Base-by-base conservation (phyloP, 768 basidiomycete species). In the Saitozyma sp. region DNA sequence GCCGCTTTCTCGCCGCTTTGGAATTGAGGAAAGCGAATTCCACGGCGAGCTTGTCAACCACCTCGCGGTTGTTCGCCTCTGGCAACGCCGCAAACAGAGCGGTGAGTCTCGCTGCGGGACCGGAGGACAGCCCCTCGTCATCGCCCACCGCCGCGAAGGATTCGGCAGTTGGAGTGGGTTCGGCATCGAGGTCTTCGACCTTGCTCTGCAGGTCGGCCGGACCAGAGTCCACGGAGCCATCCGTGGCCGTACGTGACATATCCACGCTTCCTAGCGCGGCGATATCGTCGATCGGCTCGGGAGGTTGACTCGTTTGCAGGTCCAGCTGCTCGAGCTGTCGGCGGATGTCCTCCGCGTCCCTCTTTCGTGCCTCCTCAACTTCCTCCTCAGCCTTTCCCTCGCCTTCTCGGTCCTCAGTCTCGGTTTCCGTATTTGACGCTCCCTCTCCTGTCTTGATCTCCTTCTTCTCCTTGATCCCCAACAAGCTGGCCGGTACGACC, bases 1-100 rank as follows among this genome's bases (percentile, higher is more conserved):
- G 84, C 59, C 96, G 82, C 78, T 95, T 98, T 70, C 96, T 83
- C 11, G 94, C 91, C 19, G 95, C 92, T 78, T 98, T 98, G 49
- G 92, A 94, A 75, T 98, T 99, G 61, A 99, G 82, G 73, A 94
- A 92, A 0, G 92, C 91, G 78, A 99, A 99, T 65, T 99, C 95
- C 45, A 97, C 86, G 0, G 93, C 93, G 38, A 89, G 88, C 79
- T 95, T 91, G 76, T 99, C 96, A 61, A 98, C 90, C 63, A 92
- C 78, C 2, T 86, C 84, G 14, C 91, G 86, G 73, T 92, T 97
- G 11, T 90, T 94, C n/a, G 91, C 90, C 77, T 99, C 95, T 0
- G 95, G 90, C 10, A 99, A 83, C 38, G 93, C 89, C 41, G 89
- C 87, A 45, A 99, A 87, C 17, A 99, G 83, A 10, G 91, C 90